phyloP scores from a whole-genome alignment of 1,284 basidiomycete genomes.

The Rhizoctonia solani region DNA sequence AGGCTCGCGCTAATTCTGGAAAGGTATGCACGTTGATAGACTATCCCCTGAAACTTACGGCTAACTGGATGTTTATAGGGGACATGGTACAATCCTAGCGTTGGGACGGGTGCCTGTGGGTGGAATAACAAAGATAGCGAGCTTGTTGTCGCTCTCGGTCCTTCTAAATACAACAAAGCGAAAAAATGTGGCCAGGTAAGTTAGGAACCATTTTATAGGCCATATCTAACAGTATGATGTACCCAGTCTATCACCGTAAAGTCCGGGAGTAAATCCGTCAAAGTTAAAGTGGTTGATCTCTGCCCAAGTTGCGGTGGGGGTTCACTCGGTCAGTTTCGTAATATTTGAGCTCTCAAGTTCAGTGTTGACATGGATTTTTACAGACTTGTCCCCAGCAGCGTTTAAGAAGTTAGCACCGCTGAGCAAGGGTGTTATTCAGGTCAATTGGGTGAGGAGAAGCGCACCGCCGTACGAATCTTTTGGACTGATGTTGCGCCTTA shows the following conservation, averaged over 20 bases:
- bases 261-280: constrained; percentile 5
- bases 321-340: neutral
- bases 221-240: neutral
- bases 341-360: neutral
- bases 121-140: constrained; percentile 8
- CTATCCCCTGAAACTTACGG: too few relatives aligned
- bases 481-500: too few relatives aligned
- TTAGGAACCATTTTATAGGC: neutral
- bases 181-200: constrained; percentile 18
- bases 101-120: constrained; percentile 14
- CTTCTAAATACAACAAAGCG: neutral
- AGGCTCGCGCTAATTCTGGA: neutral
- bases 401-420: constrained; percentile 15
- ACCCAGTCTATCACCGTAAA: constrained; percentile 13
- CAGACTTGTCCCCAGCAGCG: constrained; percentile 14
- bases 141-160: constrained; percentile 8
- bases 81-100: constrained; percentile 11
- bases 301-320: neutral
- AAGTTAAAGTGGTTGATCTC: constrained; percentile 14
- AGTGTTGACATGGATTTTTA: neutral
- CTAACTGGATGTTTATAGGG: neutral
- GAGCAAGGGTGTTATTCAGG: constrained; percentile 1
- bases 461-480: too few relatives aligned
- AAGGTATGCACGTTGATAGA: constrained; percentile 5
- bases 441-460: constrained; percentile 3